phyloP scores from a whole-genome alignment of 129 eudicot species.

The Calendula officinalis region DNA sequence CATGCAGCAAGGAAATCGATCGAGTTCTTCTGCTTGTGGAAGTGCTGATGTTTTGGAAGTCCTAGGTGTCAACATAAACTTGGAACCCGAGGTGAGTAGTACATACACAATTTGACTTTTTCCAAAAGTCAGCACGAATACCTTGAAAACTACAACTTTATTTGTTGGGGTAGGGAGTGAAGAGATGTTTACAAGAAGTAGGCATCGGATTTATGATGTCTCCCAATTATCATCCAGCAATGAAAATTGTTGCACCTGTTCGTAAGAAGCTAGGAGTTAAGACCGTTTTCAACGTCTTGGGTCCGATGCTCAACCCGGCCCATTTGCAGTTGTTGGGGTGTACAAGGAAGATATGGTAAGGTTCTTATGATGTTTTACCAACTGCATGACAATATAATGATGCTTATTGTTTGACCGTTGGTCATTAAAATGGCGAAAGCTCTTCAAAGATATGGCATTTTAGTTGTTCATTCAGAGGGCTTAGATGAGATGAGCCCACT shows the following conservation, averaged over 20 bases:
- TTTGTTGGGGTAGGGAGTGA: constrained; percentile 53
- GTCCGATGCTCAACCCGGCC: constrained; percentile 93
- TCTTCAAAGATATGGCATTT: constrained; percentile 71
- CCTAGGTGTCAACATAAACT: constrained; percentile 62
- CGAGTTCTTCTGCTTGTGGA: constrained; percentile 95
- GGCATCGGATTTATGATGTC: constrained; percentile 98
- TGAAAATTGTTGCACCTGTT: constrained; percentile 76
- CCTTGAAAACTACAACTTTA: not conserved
- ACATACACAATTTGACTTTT: constrained; percentile 4
- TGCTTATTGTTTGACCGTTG: constrained; percentile 12
- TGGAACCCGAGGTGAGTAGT: constrained; percentile 71
- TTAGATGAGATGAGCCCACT: constrained; percentile 92
- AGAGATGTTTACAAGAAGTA: constrained; percentile 59
- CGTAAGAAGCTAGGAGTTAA: constrained; percentile 69
- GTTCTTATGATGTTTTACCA: constrained; percentile 8
- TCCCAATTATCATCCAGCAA: constrained; percentile 84
- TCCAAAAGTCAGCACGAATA: not conserved
- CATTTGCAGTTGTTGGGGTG: constrained; percentile 80
- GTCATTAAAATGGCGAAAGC: constrained; percentile 79
- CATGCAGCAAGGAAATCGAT: constrained; percentile 91
- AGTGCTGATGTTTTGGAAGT: constrained; percentile 91
- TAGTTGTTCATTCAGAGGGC: constrained; percentile 90
- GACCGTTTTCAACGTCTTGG: constrained; percentile 75
- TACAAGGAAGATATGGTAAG: constrained; percentile 74
- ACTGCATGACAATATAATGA: not conserved